phyloP scores from a whole-genome alignment of 768 basidiomycete species.

The Podaxis sp. region DNA sequence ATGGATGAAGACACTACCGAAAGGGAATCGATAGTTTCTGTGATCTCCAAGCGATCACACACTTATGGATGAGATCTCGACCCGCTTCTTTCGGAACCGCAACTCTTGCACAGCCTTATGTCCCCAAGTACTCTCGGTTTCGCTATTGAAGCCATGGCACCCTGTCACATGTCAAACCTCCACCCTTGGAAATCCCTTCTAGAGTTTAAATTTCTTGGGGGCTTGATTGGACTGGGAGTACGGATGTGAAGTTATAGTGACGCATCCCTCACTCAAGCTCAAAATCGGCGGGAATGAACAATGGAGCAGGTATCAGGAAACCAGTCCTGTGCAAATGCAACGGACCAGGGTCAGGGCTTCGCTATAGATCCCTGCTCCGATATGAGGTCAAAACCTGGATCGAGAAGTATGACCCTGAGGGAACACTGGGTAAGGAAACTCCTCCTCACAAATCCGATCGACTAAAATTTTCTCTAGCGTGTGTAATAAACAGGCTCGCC shows the following conservation, averaged over 20 bases:
- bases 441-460: slow-evolving; percentile 8
- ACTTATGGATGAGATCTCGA: background rate
- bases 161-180: slow-evolving; percentile 3
- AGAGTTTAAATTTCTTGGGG: background rate
- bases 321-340: background rate
- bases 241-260: background rate
- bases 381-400: slow-evolving; percentile 4
- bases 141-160: slow-evolving; percentile 2
- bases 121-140: slow-evolving; percentile 9
- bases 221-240: background rate
- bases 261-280: background rate
- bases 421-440: slow-evolving; percentile 10
- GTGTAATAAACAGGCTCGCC: background rate
- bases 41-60: background rate
- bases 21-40: background rate
- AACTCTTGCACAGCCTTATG: slow-evolving; percentile 7
- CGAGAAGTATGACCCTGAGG: slow-evolving; percentile 6
- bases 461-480: background rate
- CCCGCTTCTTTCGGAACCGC: slow-evolving; percentile 26
- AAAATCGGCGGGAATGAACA: background rate
- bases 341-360: slow-evolving; percentile 12
- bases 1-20: background rate
- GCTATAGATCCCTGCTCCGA: background rate
- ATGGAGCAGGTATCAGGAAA: background rate
- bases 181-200: background rate